Evolutionary conservation across 495 filamentous ascomycete genomes (phyloP).

Genomic region (Ascodesmis nigricans): DNA sequence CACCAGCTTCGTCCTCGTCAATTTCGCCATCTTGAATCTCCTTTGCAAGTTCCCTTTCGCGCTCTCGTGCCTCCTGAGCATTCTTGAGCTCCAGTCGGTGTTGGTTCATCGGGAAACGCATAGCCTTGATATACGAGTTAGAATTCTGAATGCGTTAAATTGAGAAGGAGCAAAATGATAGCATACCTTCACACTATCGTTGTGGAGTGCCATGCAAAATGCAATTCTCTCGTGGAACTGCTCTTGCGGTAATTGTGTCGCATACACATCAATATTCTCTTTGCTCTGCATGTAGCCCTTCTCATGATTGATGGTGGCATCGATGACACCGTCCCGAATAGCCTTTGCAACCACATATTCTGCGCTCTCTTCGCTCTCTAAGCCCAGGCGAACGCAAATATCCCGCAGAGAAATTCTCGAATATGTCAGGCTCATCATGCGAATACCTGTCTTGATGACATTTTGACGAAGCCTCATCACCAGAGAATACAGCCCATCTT

Average conservation of each 20-base stretch:
- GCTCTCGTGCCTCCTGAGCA: conserved; percentile 85
- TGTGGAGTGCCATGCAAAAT: conserved; percentile 75
- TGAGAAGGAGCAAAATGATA: conserved; percentile 2
- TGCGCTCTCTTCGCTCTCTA: conserved; percentile 87
- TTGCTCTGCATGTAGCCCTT: conserved; percentile 97
- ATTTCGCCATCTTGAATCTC: conserved; percentile 97
- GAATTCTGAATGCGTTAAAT: conserved; percentile 1
- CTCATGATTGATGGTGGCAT: conserved; percentile 84
- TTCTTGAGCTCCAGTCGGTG: conserved; percentile 95
- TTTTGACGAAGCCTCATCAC: conserved; percentile 89
- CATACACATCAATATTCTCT: conserved; percentile 83
- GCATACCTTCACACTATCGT: conserved; percentile 89
- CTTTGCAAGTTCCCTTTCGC: conserved; percentile 90
- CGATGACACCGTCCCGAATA: conserved; percentile 92
- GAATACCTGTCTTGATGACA: conserved; percentile 97
- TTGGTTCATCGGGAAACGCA: conserved; percentile 99
- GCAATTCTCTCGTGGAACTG: conserved; percentile 90
- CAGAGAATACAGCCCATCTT: conserved; percentile 85
- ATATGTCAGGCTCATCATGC: conserved; percentile 96
- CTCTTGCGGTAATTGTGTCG: conserved; percentile 84
- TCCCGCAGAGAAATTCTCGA: conserved; percentile 92
- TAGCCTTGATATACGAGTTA: conserved; percentile 38
- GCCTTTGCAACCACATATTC: conserved; percentile 99
- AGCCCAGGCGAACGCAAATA: conserved; percentile 79
- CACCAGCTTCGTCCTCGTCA: conserved; percentile 90